phyloP scores from a whole-genome alignment of 768 basidiomycete species.

The Hemileccinum rubropunctum region DNA sequence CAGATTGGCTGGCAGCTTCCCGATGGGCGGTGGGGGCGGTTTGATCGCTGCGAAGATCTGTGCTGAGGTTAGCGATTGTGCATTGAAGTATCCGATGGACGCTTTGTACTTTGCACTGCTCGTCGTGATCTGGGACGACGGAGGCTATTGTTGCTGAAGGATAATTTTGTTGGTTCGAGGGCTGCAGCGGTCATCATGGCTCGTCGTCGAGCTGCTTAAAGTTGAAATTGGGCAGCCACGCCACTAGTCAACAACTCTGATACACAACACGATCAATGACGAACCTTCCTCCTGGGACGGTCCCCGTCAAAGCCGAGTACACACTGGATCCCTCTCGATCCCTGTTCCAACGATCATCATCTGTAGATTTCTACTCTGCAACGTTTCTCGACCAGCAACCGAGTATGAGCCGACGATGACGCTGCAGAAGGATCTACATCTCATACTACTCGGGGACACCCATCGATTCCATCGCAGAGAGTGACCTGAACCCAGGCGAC shows the following conservation, averaged over 20 bases:
- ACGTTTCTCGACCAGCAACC: slow-evolving; percentile 20
- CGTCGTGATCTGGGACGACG: slow-evolving; percentile 1
- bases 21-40: slow-evolving; percentile 49
- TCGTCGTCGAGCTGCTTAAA: too few relatives aligned
- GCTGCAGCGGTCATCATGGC: too few relatives aligned
- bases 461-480: slow-evolving; percentile 33
- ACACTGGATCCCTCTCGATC: not conserved
- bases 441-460: slow-evolving; percentile 18
- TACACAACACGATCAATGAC: slow-evolving; percentile 13
- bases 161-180: slow-evolving; percentile 70
- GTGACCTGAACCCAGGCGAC: slow-evolving; percentile 15
- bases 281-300: slow-evolving; percentile 40
- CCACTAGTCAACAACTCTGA: too few relatives aligned
- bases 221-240: too few relatives aligned
- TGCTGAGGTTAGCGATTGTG: slow-evolving; percentile 3
- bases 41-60: slow-evolving; percentile 20
- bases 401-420: slow-evolving; percentile 59
- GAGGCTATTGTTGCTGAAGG: slow-evolving; percentile 30
- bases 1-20: slow-evolving; percentile 74
- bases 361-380: slow-evolving; percentile 41
- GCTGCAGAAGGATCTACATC: slow-evolving; percentile 61
- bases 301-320: slow-evolving; percentile 53
- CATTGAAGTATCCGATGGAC: slow-evolving; percentile 5
- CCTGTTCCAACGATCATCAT: too few relatives aligned
- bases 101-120: slow-evolving; percentile 6